Conservation (phyloP, 768 basidiomycete species). For the Lactarius vividus region DNA sequence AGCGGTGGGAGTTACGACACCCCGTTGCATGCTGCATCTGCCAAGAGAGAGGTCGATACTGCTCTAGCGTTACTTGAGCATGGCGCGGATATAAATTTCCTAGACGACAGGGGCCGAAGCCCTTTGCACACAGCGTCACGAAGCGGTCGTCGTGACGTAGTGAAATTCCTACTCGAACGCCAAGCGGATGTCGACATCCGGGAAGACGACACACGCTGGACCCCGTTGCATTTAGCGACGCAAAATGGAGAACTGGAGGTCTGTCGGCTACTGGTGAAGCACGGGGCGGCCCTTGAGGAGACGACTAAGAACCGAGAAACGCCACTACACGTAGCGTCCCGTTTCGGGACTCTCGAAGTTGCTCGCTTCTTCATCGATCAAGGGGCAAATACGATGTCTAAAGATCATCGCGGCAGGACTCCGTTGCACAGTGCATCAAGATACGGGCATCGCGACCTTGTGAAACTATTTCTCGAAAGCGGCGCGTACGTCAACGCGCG, state of each 20-base stretch:
- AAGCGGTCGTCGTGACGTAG: background rate
- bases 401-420: too few relatives aligned
- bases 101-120: background rate
- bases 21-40: background rate
- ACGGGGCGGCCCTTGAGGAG: background rate
- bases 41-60: background rate
- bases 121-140: slow-evolving; percentile 2
- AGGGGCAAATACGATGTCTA: background rate
- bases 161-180: background rate
- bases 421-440: background rate
- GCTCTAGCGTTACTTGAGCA: background rate
- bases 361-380: background rate
- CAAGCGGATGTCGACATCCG: background rate
- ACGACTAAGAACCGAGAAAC: background rate
- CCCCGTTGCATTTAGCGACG: background rate
- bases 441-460: background rate
- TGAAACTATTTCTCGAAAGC: background rate
- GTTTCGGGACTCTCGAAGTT: background rate
- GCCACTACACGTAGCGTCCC: background rate
- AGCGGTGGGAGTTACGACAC: background rate
- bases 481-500: too few relatives aligned
- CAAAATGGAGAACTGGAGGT: background rate
- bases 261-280: background rate
- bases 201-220: background rate
- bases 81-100: background rate